Percentiles rank a stretch among this genome's conserved stretches.
These are phyloP conservation scores for Leptographium radiaticola DNA, from an alignment of 2,329 filamentous ascomycete genomes.

Conservation along the genomic window DNA sequence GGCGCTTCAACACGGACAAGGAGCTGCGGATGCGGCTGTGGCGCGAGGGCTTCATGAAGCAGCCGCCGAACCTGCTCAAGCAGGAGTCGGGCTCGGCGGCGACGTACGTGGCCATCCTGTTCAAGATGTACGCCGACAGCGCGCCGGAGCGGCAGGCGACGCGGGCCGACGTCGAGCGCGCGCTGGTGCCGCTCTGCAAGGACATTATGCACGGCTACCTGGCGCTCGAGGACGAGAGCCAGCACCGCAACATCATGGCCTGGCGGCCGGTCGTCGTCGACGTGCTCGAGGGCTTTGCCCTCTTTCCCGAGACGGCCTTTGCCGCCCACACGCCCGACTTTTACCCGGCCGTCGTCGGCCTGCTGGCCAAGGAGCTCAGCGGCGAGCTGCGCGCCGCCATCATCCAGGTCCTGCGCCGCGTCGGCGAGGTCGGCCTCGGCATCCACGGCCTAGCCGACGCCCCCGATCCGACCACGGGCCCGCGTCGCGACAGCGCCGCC, in stretches of 20 bases:
- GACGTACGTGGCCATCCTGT: slow-evolving; percentile 90
- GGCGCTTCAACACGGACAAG: slow-evolving; percentile 95
- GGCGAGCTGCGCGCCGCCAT: slow-evolving; percentile 66
- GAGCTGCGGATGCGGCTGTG: slow-evolving; percentile 88
- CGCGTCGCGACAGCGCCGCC: slow-evolving; percentile 8
- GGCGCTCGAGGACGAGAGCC: slow-evolving; percentile 82
- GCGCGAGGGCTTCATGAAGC: slow-evolving; percentile 99
- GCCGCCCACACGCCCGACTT: slow-evolving; percentile 67
- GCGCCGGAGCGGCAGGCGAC: slow-evolving; percentile 68
- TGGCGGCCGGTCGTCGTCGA: slow-evolving; percentile 97
- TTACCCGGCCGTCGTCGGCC: slow-evolving; percentile 72
- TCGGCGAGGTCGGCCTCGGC: slow-evolving; percentile 64
- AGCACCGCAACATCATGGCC: slow-evolving; percentile 91
- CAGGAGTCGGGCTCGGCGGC: slow-evolving; percentile 88
- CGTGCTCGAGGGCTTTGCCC: slow-evolving; percentile 83
- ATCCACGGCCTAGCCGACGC: slow-evolving; percentile 21
- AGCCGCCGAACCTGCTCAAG: slow-evolving; percentile 93
- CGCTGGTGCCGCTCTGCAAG: slow-evolving; percentile 84
- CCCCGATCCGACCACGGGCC: neutral
- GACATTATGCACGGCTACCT: slow-evolving; percentile 86
- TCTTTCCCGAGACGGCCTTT: slow-evolving; percentile 72
- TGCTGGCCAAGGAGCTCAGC: slow-evolving; percentile 71
- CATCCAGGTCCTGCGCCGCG: slow-evolving; percentile 62
- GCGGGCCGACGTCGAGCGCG: slow-evolving; percentile 74
- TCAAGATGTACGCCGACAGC: slow-evolving; percentile 93